A percentile compares a stretch with the other conserved stretches of the same genome.
Conservation (phyloP, 2,329 filamentous ascomycete species). For the Sporothrix euskadiensis region DNA sequence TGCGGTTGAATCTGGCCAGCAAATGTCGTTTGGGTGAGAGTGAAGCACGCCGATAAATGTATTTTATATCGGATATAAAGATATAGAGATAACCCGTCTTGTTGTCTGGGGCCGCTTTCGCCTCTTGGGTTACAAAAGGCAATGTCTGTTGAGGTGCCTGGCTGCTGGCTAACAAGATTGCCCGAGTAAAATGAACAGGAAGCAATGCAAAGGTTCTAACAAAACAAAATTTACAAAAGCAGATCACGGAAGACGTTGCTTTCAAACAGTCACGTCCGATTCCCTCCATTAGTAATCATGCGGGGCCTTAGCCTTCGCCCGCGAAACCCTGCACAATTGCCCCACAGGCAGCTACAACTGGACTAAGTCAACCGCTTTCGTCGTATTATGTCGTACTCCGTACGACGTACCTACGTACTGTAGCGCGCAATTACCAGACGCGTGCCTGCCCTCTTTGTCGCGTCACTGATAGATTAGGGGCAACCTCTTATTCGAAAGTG, state of each 20-base stretch:
- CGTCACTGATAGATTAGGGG: not conserved
- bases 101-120: no score
- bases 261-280: not conserved
- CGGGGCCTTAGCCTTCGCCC: not conserved
- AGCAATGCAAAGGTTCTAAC: no score
- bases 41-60: not conserved
- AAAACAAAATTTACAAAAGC: no score
- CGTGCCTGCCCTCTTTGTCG: not conserved
- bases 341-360: not conserved
- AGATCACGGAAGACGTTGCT: no score
- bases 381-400: no score
- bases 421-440: slow-evolving; percentile 11
- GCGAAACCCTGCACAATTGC: no score
- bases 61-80: not conserved
- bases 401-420: no score
- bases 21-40: not conserved
- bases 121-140: no score
- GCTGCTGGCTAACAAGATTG: no score
- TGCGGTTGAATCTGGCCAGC: not conserved
- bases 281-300: not conserved
- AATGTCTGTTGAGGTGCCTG: no score
- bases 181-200: no score
- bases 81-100: not conserved
- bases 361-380: no score
- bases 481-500: not conserved